Percentiles rank a stretch among this genome's conserved stretches.
phyloP scores from a whole-genome alignment of 1,284 basidiomycete species.

The Irpex rosettiformis region DNA sequence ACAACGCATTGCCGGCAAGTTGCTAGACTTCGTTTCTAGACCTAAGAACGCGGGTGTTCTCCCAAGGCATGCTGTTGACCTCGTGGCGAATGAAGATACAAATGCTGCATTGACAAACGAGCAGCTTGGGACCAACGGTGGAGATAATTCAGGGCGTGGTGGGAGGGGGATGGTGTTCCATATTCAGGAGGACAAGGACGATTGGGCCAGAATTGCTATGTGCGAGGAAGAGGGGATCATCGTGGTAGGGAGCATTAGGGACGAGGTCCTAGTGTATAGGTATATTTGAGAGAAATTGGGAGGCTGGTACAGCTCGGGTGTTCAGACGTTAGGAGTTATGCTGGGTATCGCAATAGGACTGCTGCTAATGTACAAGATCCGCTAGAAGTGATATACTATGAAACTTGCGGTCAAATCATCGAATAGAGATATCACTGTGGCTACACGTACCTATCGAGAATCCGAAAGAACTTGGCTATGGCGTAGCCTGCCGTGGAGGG shows the following conservation, averaged over 20 bases:
- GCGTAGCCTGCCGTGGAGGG: constrained; percentile 6
- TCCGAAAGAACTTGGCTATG: not conserved
- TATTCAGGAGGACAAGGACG: constrained; percentile 38
- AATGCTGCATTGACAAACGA: not conserved
- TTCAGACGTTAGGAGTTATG: not conserved
- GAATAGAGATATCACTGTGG: too few species aligned
- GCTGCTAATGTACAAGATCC: not conserved
- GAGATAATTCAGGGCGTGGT: constrained; percentile 22
- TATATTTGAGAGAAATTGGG: constrained; percentile 26
- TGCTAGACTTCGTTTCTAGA: constrained; percentile 21
- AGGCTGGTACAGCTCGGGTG: not conserved
- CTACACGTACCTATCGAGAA: not conserved
- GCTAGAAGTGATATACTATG: not conserved
- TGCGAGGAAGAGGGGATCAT: constrained; percentile 59
- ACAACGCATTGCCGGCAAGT: constrained; percentile 51
- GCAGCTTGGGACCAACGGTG: constrained; percentile 9
- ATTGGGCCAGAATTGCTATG: constrained; percentile 51
- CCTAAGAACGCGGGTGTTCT: not conserved
- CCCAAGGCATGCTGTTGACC: constrained; percentile 7
- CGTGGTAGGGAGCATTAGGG: constrained; percentile 48
- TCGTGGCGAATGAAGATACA: constrained; percentile 4
- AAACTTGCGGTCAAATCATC: not conserved
- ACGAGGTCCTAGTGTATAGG: constrained; percentile 47
- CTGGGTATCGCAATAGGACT: not conserved
- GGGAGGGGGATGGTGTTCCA: constrained; percentile 37